Evolutionary conservation across 495 filamentous ascomycete genomes (phyloP), one percentile per base, ranked within the genome.

Genomic region (Xylaria castorea): DNA sequence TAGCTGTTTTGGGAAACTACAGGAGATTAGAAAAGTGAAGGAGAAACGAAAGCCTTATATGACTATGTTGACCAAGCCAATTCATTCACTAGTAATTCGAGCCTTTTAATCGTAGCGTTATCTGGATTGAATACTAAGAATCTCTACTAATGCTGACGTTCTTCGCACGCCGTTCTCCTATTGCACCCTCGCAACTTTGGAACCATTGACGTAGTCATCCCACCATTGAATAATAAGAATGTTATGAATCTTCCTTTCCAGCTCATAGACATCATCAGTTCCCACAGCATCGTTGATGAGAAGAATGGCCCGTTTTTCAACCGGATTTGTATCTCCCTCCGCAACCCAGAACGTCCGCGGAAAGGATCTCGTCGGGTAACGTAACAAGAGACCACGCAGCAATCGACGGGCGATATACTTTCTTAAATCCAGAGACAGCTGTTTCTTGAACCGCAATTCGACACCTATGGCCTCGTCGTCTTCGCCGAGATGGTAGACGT

Each of bases 281-380:
- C 34, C 40, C 38, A 27, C n/a, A 0, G 40, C 40, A 20, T 30
- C 25, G 9, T 46, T 44, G 38, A 14, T 32, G n/a, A 25, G 11
- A 9, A 64, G 61, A 7, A 30, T 20, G 4, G 8, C 0, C 38
- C 5, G 40, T 1, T 64, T 27, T 5, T 27, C 36, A 9, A 11
- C 48, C n/a, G 3, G n/a, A 46, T 46, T 20, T 3, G n/a, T 4
- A 8, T 63, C 61, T 5, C n/a, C n/a, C 22, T 64, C 40, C 2
- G 22, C 61, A 20, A 64, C 14, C 30, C n/a, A 27, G 38, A 64
- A 64, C 8, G 34, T 44, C n/a, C 61, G n/a, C 22, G 61, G 61
- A 20, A 64, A 64, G 12, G 20, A 44, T 14, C 25, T 32, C 38
- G 2, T 30, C 61, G 61, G 61, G 25, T 44, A 64, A 14, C 61